Evolutionary conservation across 208 protist species (phyloP).

Genomic region (Wallacemonas sp.): DNA sequence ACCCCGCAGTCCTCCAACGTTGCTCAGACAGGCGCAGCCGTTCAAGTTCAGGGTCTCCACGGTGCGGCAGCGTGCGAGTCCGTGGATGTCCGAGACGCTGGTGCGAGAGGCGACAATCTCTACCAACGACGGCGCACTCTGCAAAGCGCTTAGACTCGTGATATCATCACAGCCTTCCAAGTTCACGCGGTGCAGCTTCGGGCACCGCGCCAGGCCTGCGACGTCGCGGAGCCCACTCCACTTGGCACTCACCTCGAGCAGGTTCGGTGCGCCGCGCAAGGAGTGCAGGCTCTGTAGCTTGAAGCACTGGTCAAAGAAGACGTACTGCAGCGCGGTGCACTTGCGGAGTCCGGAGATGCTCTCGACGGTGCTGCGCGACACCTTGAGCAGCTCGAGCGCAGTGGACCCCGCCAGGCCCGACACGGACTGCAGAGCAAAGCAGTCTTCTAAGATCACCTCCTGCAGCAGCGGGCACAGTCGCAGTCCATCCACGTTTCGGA

Average conservation of each 20-base stretch:
- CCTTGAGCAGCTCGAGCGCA: background rate
- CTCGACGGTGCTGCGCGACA: constrained; percentile 5
- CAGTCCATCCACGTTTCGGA: background rate
- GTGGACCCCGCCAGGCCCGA: constrained; percentile 6
- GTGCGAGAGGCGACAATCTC: constrained; percentile 7
- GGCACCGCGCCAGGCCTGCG: constrained; percentile 4
- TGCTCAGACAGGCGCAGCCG: constrained; percentile 17
- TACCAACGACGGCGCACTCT: constrained; percentile 1
- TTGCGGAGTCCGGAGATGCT: background rate
- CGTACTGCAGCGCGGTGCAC: background rate
- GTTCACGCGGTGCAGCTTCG: constrained; percentile 3
- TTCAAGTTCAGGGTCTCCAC: constrained; percentile 5
- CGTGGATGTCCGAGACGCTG: constrained; percentile 13
- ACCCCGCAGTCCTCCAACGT: constrained; percentile 6
- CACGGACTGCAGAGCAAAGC: constrained; percentile 1
- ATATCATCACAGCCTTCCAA: constrained; percentile 12
- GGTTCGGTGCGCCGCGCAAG: background rate
- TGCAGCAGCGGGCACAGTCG: background rate
- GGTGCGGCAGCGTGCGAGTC: background rate
- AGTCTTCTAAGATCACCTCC: constrained; percentile 13
- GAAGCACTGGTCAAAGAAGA: constrained; percentile 15
- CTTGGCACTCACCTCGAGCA: constrained; percentile 3
- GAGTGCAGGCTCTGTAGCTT: constrained; percentile 11
- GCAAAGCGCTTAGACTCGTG: constrained; percentile 6
- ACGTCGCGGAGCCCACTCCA: constrained; percentile 13